phyloP scores from a whole-genome alignment of 129 eudicot species.

The Escallonia herrerae region DNA sequence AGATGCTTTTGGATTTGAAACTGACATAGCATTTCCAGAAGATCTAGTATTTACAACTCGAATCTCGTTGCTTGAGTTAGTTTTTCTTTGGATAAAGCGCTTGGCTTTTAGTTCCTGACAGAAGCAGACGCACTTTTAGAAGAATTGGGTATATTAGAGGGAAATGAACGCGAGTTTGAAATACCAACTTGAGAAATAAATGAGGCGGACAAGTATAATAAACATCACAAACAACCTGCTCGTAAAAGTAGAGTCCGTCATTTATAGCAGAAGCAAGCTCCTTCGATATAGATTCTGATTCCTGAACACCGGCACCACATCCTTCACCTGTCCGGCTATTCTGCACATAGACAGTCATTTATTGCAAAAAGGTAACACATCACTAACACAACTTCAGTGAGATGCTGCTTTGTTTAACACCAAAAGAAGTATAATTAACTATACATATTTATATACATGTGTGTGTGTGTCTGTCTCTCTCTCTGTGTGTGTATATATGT shows the following conservation, averaged over 20 bases:
- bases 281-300: slow-evolving; percentile 41
- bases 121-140: not conserved
- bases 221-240: slow-evolving; percentile 56
- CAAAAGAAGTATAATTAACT: too few species aligned
- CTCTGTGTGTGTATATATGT: too few species aligned
- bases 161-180: not conserved
- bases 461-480: too few species aligned
- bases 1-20: slow-evolving; percentile 14
- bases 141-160: not conserved
- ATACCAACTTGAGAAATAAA: not conserved
- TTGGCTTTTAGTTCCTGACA: slow-evolving; percentile 67
- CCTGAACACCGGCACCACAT: slow-evolving; percentile 29
- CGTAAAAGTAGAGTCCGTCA: slow-evolving; percentile 87
- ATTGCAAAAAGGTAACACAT: too few species aligned
- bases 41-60: slow-evolving; percentile 44
- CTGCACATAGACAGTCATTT: slow-evolving; percentile 37
- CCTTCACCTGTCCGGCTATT: slow-evolving; percentile 41
- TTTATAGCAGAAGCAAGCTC: slow-evolving; percentile 92
- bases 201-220: not conserved
- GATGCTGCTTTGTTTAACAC: too few species aligned
- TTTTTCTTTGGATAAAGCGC: slow-evolving; percentile 42
- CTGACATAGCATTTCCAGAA: slow-evolving; percentile 24
- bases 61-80: slow-evolving; percentile 30
- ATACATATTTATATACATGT: too few species aligned
- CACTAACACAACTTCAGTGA: too few species aligned